Evolutionary conservation across 2,329 filamentous ascomycete species (phyloP), one percentile per base, ranked within the genome.

Genomic region (Apiospora rasikravindrae): DNA sequence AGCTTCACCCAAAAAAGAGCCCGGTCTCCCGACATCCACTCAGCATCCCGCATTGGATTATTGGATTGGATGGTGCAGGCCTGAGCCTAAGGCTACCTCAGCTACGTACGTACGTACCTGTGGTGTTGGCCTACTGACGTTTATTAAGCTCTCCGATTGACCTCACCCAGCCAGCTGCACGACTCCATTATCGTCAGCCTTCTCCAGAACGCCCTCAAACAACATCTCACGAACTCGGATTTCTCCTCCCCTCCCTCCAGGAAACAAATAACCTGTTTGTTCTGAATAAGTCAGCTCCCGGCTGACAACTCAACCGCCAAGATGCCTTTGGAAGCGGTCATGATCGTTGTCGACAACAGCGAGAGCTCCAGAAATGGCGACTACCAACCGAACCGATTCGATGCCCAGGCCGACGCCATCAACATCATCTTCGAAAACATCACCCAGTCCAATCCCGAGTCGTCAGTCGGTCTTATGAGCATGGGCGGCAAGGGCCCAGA

Each of bases 311-410:
- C 68, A 75, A 79, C 83, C 83, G 85, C 83, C 91, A 95, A 88
- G 81, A 99, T 99, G 96, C 94, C 92, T 85, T 92, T 99, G 85
- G 96, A 99, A 91, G 97, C 96, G 86, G 97, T 97, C 75, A 98
- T 99, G 95, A 94, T 99, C 84, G 92, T 98, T 89, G 94, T 98
- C 80, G 96, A 99, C 89, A 99, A 98, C 89, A 98, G 95, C 87
- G 96, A 99, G 87, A 95, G 93, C 86, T 97, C 94, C 87, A 92
- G 96, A 82, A 99, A 99, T 85, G 96, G 97, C 81, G 96, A 99
- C 83, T 89, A 88, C 83, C 93, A 94, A 81, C 96, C 96, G 73
- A 97, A 95, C 77, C 91, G 96, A 84, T 99, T 95, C 88, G 95
- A 98, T 85, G 95, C 96, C 78, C 96, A 99, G 88, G 89, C 94